Conservation (phyloP, 2,329 filamentous ascomycete species). For the Alternaria sp. region DNA sequence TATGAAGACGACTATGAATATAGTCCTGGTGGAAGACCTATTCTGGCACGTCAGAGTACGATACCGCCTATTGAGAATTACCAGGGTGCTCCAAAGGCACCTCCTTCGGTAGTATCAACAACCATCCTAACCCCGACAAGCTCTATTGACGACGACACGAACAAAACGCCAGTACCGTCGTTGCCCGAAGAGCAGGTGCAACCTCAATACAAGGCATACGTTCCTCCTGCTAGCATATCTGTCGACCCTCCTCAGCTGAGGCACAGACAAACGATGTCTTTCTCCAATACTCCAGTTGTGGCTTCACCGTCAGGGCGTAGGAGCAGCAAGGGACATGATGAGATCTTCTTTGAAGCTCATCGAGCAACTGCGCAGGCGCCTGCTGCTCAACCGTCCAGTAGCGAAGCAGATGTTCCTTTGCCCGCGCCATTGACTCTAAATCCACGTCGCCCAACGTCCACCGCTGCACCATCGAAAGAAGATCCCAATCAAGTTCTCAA, state of each 20-base stretch:
- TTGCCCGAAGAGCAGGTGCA: slow-evolving; percentile 36
- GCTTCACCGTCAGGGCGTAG: slow-evolving; percentile 16
- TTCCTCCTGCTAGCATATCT: slow-evolving; percentile 30
- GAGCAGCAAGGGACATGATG: slow-evolving; percentile 38
- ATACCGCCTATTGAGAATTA: slow-evolving; percentile 23
- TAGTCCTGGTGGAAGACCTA: slow-evolving; percentile 64
- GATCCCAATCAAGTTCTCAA: slow-evolving; percentile 28
- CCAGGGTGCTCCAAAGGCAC: slow-evolving; percentile 24
- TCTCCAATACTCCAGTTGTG: slow-evolving; percentile 20
- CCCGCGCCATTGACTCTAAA: slow-evolving; percentile 39
- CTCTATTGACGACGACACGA: slow-evolving; percentile 43
- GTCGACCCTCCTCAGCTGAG: slow-evolving; percentile 18
- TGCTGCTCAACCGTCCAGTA: slow-evolving; percentile 29
- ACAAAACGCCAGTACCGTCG: slow-evolving; percentile 45
- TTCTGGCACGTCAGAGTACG: slow-evolving; percentile 43
- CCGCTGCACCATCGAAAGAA: slow-evolving; percentile 23
- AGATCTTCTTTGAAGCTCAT: slow-evolving; percentile 47
- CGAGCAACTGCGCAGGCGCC: slow-evolving; percentile 20
- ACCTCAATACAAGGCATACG: slow-evolving; percentile 47
- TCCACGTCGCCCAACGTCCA: slow-evolving; percentile 25
- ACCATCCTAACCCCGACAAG: slow-evolving; percentile 49
- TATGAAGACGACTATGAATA: slow-evolving; percentile 51
- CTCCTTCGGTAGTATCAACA: slow-evolving; percentile 38
- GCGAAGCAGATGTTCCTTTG: slow-evolving; percentile 33
- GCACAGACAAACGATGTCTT: slow-evolving; percentile 38